Evolutionary conservation across 2,329 filamentous ascomycete species (phyloP).

Genomic region (Colletotrichum trifolii): DNA sequence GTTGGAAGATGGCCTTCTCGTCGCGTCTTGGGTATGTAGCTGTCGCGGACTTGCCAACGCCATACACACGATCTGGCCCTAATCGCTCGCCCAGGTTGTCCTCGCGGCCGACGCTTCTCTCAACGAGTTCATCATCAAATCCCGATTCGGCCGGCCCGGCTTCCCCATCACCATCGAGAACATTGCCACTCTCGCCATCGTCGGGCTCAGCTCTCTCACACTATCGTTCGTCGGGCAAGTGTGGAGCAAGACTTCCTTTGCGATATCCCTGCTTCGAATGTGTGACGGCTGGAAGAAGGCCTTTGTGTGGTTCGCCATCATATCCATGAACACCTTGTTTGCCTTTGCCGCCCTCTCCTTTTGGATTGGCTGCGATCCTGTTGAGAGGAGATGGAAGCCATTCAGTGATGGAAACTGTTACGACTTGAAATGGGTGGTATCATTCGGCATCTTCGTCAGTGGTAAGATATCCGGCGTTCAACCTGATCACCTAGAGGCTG

Average conservation of each 20-base stretch:
- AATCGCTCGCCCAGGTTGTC: not conserved
- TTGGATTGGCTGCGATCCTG: constrained; percentile 40
- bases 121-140: constrained; percentile 35
- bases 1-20: constrained; percentile 43
- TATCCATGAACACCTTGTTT: constrained; percentile 43
- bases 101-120: constrained; percentile 26
- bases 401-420: constrained; percentile 30
- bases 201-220: constrained; percentile 40
- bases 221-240: constrained; percentile 46
- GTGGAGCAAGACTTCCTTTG: constrained; percentile 54
- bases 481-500: fast-evolving
- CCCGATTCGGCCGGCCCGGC: constrained; percentile 27
- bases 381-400: constrained; percentile 37
- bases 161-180: constrained; percentile 23
- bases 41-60: not conserved
- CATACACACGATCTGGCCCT: too few species aligned
- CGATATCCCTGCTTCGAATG: constrained; percentile 47
- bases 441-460: constrained; percentile 36
- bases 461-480: not conserved
- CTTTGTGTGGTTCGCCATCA: constrained; percentile 46
- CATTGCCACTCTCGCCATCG: constrained; percentile 11
- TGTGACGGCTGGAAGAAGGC: constrained; percentile 41
- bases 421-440: constrained; percentile 29
- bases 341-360: constrained; percentile 37
- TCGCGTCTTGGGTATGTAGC: constrained; percentile 40